phyloP scores from a whole-genome alignment of 2,329 filamentous ascomycete genomes.

The Penicillium sp. region DNA sequence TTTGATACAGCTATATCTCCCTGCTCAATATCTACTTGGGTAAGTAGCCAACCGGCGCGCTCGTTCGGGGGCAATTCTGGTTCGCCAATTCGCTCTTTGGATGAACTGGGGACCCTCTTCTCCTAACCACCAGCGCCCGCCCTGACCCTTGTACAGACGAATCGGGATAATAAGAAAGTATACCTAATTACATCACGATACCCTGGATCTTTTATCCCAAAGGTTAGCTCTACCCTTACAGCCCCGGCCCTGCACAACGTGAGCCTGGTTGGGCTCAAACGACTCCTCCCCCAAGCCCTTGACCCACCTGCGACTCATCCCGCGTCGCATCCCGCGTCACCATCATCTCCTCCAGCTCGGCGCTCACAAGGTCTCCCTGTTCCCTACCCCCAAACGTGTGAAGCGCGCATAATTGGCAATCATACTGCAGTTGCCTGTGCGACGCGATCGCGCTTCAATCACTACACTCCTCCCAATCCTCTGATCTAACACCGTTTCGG shows the following conservation, averaged over 20 bases:
- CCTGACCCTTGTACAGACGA: conserved; percentile 28
- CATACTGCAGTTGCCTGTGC: conserved; percentile 28
- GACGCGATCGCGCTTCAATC: conserved; percentile 25
- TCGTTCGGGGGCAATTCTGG: conserved; percentile 39
- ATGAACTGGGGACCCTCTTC: conserved; percentile 31
- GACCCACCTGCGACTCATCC: conserved; percentile 38
- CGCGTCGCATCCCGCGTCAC: conserved; percentile 40
- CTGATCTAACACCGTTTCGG: conserved; percentile 22
- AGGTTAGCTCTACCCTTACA: conserved; percentile 16
- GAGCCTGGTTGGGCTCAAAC: conserved; percentile 34
- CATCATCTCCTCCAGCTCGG: conserved; percentile 31
- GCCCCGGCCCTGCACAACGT: conserved; percentile 37
- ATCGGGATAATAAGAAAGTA: conserved; percentile 33
- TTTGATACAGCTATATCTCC: conserved; percentile 3
- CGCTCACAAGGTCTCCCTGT: conserved; percentile 20
- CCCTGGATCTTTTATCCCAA: conserved; percentile 19
- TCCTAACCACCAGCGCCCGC: conserved; percentile 29
- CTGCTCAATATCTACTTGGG: conserved; percentile 21
- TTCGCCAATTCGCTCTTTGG: conserved; percentile 47
- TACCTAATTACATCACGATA: conserved; percentile 11
- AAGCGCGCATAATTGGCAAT: conserved; percentile 38
- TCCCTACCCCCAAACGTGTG: conserved; percentile 17
- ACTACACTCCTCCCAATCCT: conserved; percentile 22
- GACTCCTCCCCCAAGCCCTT: conserved; percentile 18
- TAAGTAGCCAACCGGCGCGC: conserved; percentile 27